phyloP scores from a whole-genome alignment of 306 rosid species.

The Medicago arabica region DNA sequence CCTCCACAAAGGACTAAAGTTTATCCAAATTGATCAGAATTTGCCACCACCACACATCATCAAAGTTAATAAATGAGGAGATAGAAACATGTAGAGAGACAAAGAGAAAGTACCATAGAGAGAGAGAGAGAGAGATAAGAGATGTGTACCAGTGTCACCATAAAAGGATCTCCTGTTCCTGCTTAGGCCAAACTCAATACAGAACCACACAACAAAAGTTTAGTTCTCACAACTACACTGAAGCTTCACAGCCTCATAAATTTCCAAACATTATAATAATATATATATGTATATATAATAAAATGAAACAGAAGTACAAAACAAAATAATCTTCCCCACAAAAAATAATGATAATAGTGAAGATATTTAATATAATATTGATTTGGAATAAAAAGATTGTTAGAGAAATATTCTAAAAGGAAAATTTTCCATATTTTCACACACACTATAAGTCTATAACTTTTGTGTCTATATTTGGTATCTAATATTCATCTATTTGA shows the following conservation, averaged over 20 bases:
- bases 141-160: slow-evolving; percentile 53
- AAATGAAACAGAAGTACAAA: slow-evolving; percentile 28
- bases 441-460: neutral
- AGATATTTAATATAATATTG: neutral
- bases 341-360: neutral
- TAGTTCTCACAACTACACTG: slow-evolving; percentile 41
- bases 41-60: slow-evolving; percentile 37
- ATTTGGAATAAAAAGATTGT: slow-evolving; percentile 6
- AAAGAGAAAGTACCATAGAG: slow-evolving; percentile 1
- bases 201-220: slow-evolving; percentile 67
- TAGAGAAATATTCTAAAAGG: slow-evolving; percentile 6
- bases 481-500: neutral
- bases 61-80: slow-evolving; percentile 9
- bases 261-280: slow-evolving; percentile 30
- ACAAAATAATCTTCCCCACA: slow-evolving; percentile 52
- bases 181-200: slow-evolving; percentile 58
- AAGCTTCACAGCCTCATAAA: slow-evolving; percentile 72
- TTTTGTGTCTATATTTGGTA: slow-evolving; percentile 30
- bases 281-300: neutral
- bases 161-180: slow-evolving; percentile 52
- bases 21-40: slow-evolving; percentile 45
- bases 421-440: slow-evolving; percentile 10
- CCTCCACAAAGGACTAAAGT: slow-evolving; percentile 38
- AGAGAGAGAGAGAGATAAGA: slow-evolving; percentile 40
- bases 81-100: slow-evolving; percentile 20